These are phyloP conservation scores for Gossypium turneri DNA, from an alignment of 345 rosid genomes.

Conservation along the genomic window DNA sequence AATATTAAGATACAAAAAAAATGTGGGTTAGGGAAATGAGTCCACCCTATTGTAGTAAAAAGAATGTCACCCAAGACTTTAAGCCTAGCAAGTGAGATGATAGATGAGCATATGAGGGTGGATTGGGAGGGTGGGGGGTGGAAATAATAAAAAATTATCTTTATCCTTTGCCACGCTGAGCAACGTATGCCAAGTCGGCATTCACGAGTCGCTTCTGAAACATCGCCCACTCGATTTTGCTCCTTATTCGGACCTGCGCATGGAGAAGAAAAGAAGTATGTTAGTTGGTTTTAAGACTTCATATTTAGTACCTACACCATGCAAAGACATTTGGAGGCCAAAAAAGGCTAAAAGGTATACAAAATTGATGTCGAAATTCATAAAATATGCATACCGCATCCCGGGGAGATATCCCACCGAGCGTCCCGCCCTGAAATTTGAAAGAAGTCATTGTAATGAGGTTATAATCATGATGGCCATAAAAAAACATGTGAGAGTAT, in stretches of 20 bases:
- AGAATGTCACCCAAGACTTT: not conserved
- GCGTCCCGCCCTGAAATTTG: constrained; percentile 56
- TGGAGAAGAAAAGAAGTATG: not conserved
- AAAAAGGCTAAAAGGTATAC: not conserved
- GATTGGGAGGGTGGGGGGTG: not conserved
- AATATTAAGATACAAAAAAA: constrained; percentile 19
- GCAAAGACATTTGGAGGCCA: not conserved
- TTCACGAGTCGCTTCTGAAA: constrained; percentile 61
- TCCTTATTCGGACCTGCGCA: constrained; percentile 74
- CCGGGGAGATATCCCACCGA: constrained; percentile 74
- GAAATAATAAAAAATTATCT: not conserved
- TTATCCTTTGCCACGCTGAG: constrained; percentile 31
- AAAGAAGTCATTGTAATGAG: constrained; percentile 14
- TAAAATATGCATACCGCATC: constrained; percentile 59
- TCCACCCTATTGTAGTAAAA: constrained; percentile 14
- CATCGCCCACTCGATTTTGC: constrained; percentile 75
- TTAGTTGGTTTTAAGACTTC: not conserved
- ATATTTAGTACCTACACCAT: not conserved
- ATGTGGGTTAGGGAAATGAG: constrained; percentile 22
- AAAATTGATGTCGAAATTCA: not conserved
- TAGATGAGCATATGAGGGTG: constrained; percentile 18
- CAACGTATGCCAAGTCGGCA: constrained; percentile 58
- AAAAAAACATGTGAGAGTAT: not conserved
- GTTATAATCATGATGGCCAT: not conserved
- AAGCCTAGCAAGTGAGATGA: constrained; percentile 1